These are phyloP conservation scores for Thelephora terrestris DNA, from an alignment of 1,284 basidiomycete genomes.

Conservation along the genomic window DNA sequence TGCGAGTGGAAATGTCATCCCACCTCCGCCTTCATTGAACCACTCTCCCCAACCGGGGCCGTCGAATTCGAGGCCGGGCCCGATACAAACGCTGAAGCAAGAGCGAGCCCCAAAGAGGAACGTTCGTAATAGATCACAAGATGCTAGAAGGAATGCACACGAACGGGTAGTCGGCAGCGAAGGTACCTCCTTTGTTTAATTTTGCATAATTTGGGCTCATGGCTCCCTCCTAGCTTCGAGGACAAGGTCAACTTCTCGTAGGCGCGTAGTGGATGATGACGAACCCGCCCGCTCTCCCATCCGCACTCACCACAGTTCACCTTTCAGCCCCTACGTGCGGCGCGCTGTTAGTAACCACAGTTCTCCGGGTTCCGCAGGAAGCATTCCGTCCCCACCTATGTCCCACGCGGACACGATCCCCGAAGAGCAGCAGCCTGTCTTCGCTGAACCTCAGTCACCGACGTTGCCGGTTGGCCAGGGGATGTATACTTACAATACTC, in stretches of 20 bases:
- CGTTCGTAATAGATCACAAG: background rate
- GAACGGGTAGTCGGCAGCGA: background rate
- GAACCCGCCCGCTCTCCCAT: constrained; percentile 33
- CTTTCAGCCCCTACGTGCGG: constrained; percentile 27
- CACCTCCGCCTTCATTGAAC: constrained; percentile 10
- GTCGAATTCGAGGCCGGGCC: constrained; percentile 2
- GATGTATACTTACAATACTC: too few relatives aligned
- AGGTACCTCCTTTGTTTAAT: background rate
- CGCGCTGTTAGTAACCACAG: constrained; percentile 48
- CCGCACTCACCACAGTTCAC: constrained; percentile 22
- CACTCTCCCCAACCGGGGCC: constrained; percentile 13
- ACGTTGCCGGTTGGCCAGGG: constrained; percentile 13
- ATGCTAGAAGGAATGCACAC: background rate
- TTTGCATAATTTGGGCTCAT: background rate
- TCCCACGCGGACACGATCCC: constrained; percentile 26
- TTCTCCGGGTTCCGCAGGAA: constrained; percentile 59
- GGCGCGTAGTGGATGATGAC: constrained; percentile 58
- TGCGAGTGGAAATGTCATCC: constrained; percentile 10
- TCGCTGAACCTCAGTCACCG: constrained; percentile 11
- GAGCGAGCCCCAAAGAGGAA: background rate
- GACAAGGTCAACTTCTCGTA: constrained; percentile 64
- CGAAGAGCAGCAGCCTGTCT: constrained; percentile 13
- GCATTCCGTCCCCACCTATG: constrained; percentile 54
- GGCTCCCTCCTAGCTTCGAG: constrained; percentile 19
- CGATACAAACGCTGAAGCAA: background rate